Base-by-base conservation (phyloP, 1,284 basidiomycete genomes). In the Singerocomus rubriflavus region DNA sequence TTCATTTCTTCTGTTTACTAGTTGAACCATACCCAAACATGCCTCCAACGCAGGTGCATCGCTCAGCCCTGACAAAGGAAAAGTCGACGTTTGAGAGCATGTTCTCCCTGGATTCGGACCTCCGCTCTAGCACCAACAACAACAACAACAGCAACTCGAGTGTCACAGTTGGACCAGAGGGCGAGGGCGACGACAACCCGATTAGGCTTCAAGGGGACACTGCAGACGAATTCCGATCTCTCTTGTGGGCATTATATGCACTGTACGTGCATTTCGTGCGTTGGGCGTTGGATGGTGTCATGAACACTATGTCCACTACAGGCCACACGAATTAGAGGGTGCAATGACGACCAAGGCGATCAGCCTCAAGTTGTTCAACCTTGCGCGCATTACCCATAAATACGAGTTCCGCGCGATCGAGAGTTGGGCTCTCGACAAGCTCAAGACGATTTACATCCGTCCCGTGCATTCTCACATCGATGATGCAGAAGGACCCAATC, bases 321-420 rank as follows among this genome's bases (percentile, higher is more conserved):
- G 77, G 30, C 77, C 78, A 8, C 73, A 73, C 11, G 77, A 79
- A 50, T 64, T 79, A n/a, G 72, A 73, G 55, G 58, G 68, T 14
- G 73, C 74, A 4, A 70, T 72, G 58, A 61, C 69, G n/a, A 54
- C 66, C 25, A 72, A 75, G 35, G 71, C 71, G 17, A 71, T 74
- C 55, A 68, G 61, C 45, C 64, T 67, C 25, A 73, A 72, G 57
- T 61, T 80, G 45, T 72, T 74, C 48, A 68, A 76, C 55, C 73
- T 80, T 50, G 72, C 76, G 16, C 75, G 75, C 10, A 77, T 80
- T 49, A 73, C 78, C 5, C 78, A 81, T 66, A 80, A 81, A 51
- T 80, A 81, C 60, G 75, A 77, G 49, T 80, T 79, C 61, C 70
- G 74, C 27, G 72, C 70, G n/a, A 73, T 76, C 47, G 76, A 79